Base-by-base conservation (phyloP, 257 asterid genomes). In the Rehmannia glutinosa region DNA sequence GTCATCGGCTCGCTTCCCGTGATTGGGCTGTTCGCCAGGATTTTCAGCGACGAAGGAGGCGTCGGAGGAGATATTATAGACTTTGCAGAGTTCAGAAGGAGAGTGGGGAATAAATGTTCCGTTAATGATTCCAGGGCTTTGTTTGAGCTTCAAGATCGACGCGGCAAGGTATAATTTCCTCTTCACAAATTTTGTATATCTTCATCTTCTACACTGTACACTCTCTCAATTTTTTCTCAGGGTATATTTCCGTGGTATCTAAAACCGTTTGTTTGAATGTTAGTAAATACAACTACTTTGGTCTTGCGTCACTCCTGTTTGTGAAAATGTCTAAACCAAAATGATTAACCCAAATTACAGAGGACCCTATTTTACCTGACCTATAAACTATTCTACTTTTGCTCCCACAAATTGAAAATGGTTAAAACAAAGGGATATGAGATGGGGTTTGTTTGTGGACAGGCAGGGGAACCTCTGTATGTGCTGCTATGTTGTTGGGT, bases 401-500 rank as follows among this genome's bases (percentile, higher is more conserved):
- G n/a, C n/a, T n/a, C n/a, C n/a, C n/a, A n/a, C n/a, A n/a, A 43
- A n/a, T n/a, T n/a, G n/a, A n/a, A n/a, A n/a, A n/a, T n/a, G n/a
- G n/a, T n/a, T n/a, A n/a, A n/a, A n/a, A n/a, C n/a, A n/a, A n/a
- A n/a, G n/a, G n/a, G n/a, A n/a, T n/a, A n/a, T n/a, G n/a, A n/a
- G n/a, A n/a, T n/a, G n/a, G 42, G 60, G 8, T 28, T 50, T 67
- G 66, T 56, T 8, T 62, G 55, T 71, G 73, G 17, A 36, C 77
- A 93, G 98, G 65, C 74, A 45, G 99, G 99, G 56, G 97, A 94
- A 20, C 93, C 99, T 49, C 76, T 91, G 74, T 82, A 85, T 65
- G 97, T 94, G 72, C 78, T 91, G 73, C 64, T 88, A 11, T 91
- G 97, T 52, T 91, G 97, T 45, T 94, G 99, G 99, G 72, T 94